Conservation (phyloP, 805 yeast species). For the Candida yuanshanica region DNA sequence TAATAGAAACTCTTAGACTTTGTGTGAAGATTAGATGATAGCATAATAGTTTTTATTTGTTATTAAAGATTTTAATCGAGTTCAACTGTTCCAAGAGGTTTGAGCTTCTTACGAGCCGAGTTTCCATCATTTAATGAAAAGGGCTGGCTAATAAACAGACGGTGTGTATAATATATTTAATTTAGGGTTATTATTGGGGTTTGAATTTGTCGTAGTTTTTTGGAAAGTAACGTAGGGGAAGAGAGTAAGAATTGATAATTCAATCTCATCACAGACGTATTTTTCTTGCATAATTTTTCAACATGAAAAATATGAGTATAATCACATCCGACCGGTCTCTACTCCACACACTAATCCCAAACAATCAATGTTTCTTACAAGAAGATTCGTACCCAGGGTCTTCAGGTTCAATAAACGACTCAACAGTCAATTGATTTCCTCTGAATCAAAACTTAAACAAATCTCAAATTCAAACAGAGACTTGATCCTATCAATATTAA, state of each 20-base stretch:
- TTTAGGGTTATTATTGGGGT: not conserved
- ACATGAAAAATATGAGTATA: too few relatives aligned
- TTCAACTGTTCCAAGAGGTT: too few relatives aligned
- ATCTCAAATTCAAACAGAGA: constrained; percentile 47
- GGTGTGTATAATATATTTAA: not conserved
- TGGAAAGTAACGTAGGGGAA: too few relatives aligned
- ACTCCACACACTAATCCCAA: not conserved
- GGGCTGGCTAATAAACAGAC: not conserved
- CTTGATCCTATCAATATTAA: constrained; percentile 75
- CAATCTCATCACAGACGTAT: too few relatives aligned
- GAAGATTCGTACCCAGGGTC: not conserved
- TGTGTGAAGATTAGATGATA: too few relatives aligned
- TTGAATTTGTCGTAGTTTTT: too few relatives aligned
- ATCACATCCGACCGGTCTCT: too few relatives aligned
- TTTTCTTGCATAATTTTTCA: too few relatives aligned
- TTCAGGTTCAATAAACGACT: not conserved
- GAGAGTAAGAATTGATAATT: too few relatives aligned
- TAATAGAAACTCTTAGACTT: too few relatives aligned
- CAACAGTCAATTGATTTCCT: not conserved
- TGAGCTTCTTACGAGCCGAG: not conserved
- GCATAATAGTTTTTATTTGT: too few relatives aligned
- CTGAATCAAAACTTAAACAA: constrained; percentile 9
- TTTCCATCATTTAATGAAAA: not conserved
- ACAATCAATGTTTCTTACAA: not conserved
- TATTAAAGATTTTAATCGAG: too few relatives aligned